A percentile compares a stretch with the other conserved stretches of the same genome.
These are phyloP conservation scores for Abortiporus biennis DNA, from an alignment of 1,284 basidiomycete species.

Conservation along the genomic window DNA sequence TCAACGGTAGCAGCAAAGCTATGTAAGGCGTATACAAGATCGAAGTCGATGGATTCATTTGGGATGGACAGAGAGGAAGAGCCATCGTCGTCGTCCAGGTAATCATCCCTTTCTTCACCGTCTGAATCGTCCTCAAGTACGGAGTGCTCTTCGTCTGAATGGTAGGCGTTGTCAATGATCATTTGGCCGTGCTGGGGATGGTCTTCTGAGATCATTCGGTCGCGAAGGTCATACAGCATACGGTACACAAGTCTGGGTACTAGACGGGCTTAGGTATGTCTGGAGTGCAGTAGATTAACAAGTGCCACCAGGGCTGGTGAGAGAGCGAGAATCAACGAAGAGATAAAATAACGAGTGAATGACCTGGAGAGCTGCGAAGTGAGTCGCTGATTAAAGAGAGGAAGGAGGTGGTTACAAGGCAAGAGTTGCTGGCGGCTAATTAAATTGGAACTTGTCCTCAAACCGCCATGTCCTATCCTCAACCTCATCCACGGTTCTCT, in stretches of 20 bases:
- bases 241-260: too few species aligned
- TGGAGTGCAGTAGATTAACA: too few species aligned
- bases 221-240: conserved; percentile 65
- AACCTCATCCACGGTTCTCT: conserved; percentile 64
- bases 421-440: too few species aligned
- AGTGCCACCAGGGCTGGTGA: too few species aligned
- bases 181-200: conserved; percentile 37
- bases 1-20: conserved; percentile 95
- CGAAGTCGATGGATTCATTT: conserved; percentile 88
- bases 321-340: too few species aligned
- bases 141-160: conserved; percentile 70
- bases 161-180: conserved; percentile 41
- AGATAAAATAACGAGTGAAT: too few species aligned
- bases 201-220: conserved; percentile 59
- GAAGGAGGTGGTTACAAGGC: too few species aligned
- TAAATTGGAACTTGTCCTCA: background rate
- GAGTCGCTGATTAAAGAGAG: too few species aligned
- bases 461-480: conserved; percentile 42
- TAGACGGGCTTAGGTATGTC: too few species aligned
- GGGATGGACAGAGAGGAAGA: conserved; percentile 83
- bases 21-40: conserved; percentile 84
- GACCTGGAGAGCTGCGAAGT: too few species aligned
- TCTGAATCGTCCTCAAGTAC: conserved; percentile 76
- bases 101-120: conserved; percentile 56
- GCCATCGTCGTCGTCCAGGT: conserved; percentile 64